Conservation (phyloP, 1,139 yeast genomes). For the Candida sp. region DNA sequence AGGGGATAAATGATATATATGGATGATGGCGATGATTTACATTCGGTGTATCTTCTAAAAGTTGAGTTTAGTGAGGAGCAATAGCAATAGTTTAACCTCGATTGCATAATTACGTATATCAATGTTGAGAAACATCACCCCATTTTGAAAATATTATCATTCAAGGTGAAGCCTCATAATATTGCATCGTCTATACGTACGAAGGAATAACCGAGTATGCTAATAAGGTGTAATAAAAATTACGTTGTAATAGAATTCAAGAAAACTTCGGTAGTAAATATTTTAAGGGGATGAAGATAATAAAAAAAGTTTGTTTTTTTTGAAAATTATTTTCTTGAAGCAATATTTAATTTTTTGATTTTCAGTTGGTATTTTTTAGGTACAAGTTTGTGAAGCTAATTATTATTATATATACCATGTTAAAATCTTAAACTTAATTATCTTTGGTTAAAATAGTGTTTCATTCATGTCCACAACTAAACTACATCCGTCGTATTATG, state of each 20-base stretch:
- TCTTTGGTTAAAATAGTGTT: background rate
- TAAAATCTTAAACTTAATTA: background rate
- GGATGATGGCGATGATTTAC: background rate
- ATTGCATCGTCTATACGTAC: background rate
- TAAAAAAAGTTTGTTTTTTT: no score
- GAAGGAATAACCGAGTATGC: background rate
- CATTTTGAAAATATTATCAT: background rate
- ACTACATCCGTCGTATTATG: conserved; percentile 61
- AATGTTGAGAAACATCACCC: background rate
- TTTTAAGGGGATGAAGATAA: background rate
- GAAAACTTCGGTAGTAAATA: no score
- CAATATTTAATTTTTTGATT: background rate
- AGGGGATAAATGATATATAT: no score
- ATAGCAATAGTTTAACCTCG: background rate
- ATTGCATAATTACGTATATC: background rate
- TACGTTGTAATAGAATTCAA: no score
- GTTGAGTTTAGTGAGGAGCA: background rate
- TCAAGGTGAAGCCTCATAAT: background rate
- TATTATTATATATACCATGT: background rate
- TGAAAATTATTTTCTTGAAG: background rate
- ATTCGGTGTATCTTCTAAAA: no score
- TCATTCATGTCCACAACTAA: conserved; percentile 20
- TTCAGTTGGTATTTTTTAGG: background rate
- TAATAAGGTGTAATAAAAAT: no score
- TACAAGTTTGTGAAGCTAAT: background rate